These are phyloP conservation scores for Candida sojae DNA, from an alignment of 1,139 yeast species.

Conservation along the genomic window DNA sequence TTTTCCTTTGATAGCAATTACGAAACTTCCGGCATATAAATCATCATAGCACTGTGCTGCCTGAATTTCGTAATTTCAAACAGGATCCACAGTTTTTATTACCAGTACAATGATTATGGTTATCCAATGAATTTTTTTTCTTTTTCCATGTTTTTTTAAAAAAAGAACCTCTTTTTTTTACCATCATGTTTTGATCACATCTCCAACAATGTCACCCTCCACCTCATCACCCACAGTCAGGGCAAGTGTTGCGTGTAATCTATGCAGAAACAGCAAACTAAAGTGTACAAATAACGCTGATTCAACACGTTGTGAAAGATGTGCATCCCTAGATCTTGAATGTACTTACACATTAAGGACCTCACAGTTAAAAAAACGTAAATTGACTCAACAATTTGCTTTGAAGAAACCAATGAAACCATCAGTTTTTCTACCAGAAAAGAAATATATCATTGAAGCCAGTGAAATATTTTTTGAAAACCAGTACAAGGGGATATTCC, in stretches of 20 bases:
- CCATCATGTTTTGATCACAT: too few species aligned
- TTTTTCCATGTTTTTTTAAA: not conserved
- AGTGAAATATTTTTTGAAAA: conserved; percentile 32
- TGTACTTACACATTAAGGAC: conserved; percentile 25
- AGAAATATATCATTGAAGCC: conserved; percentile 24
- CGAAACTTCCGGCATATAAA: not conserved
- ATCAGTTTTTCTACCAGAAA: conserved; percentile 25
- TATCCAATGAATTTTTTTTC: not conserved
- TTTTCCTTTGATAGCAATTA: not conserved
- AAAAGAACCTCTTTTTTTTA: not conserved
- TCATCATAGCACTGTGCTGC: not conserved
- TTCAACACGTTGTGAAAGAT: conserved; percentile 21
- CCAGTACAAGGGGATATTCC: conserved; percentile 37
- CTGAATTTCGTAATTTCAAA: conserved; percentile 1
- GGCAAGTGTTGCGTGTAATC: conserved; percentile 25
- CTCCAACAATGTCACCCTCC: not conserved
- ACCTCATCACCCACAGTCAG: conserved; percentile 8
- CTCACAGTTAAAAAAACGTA: conserved; percentile 20
- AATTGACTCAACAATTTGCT: conserved; percentile 9
- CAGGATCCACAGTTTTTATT: conserved; percentile 3
- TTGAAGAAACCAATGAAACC: not conserved
- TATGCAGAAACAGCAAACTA: conserved; percentile 25
- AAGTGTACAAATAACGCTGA: conserved; percentile 21
- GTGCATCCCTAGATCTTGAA: conserved; percentile 19
- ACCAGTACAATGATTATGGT: not conserved